Conservation (phyloP, 1,139 yeast species). For the Wickerhamiella infanticola region DNA sequence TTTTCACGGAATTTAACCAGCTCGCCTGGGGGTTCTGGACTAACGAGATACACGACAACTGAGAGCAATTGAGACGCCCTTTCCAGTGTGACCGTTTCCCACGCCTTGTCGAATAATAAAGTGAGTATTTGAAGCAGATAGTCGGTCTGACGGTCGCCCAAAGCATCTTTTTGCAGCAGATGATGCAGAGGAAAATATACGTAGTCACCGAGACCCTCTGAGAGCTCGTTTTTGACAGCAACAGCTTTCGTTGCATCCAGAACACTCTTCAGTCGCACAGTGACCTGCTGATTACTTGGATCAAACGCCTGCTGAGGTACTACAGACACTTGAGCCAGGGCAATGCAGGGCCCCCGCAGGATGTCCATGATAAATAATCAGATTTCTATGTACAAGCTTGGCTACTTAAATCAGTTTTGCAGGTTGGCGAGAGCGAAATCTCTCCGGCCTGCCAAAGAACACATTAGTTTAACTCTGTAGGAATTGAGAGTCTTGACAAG, state of each 20-base stretch:
- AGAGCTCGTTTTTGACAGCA: not conserved
- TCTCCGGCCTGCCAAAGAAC: constrained; percentile 10
- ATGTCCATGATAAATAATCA: constrained; percentile 6
- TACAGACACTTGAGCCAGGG: constrained; percentile 22
- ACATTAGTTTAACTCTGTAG: constrained; percentile 18
- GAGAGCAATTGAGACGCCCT: constrained; percentile 38
- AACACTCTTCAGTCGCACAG: constrained; percentile 4
- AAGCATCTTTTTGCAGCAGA: constrained; percentile 28
- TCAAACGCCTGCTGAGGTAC: constrained; percentile 11
- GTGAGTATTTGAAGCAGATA: constrained; percentile 29
- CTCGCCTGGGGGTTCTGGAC: constrained; percentile 16
- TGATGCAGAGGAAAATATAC: constrained; percentile 45
- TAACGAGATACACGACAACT: constrained; percentile 32
- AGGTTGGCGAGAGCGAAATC: not conserved
- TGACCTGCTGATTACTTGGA: constrained; percentile 3
- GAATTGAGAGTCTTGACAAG: constrained; percentile 20
- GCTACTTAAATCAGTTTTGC: not conserved
- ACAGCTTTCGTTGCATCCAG: not conserved
- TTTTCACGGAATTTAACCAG: constrained; percentile 19
- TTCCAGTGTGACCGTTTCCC: constrained; percentile 32
- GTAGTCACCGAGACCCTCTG: constrained; percentile 36
- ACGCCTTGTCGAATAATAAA: constrained; percentile 31
- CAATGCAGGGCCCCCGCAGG: constrained; percentile 10
- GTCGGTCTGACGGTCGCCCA: constrained; percentile 33
- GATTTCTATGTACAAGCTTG: not conserved